A percentile compares a stretch with the other conserved stretches of the same genome.
phyloP scores from a whole-genome alignment of 2,329 filamentous ascomycete genomes.

The Talaromyces sp. region DNA sequence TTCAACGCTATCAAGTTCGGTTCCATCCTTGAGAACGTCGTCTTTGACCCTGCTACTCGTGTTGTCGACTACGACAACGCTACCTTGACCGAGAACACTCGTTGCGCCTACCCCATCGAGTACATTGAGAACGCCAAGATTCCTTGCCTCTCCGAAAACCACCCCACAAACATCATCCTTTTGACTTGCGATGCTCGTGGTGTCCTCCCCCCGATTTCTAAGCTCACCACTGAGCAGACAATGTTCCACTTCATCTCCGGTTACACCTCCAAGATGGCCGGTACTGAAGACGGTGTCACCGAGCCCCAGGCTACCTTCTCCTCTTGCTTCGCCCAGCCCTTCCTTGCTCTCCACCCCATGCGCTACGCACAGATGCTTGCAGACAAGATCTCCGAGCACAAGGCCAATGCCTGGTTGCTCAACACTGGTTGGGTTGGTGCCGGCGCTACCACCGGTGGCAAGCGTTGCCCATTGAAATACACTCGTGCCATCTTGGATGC shows the following conservation, averaged over 20 bases:
- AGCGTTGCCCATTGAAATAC: conserved; percentile 97
- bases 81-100: conserved; percentile 96
- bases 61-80: conserved; percentile 92
- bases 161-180: conserved; percentile 96
- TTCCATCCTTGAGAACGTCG: conserved; percentile 96
- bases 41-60: conserved; percentile 88
- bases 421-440: conserved; percentile 98
- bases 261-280: conserved; percentile 99
- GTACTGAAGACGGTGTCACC: conserved; percentile 93
- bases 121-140: conserved; percentile 99
- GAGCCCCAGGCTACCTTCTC: conserved; percentile 99
- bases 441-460: conserved; percentile 83
- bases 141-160: conserved; percentile 79
- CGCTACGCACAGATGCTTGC: conserved; percentile 98
- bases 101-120: conserved; percentile 97
- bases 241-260: conserved; percentile 99
- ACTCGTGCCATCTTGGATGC: conserved; percentile 97
- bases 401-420: conserved; percentile 94
- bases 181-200: conserved; percentile 97
- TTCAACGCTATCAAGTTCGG: conserved; percentile 94
- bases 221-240: conserved; percentile 88
- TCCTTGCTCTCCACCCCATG: conserved; percentile 98
- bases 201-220: conserved; percentile 95
- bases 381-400: conserved; percentile 94
- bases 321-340: conserved; percentile 97